A percentile compares a stretch with the other conserved stretches of the same genome.
phyloP scores from a whole-genome alignment of 306 rosid genomes.

The Cicer arietinum region DNA sequence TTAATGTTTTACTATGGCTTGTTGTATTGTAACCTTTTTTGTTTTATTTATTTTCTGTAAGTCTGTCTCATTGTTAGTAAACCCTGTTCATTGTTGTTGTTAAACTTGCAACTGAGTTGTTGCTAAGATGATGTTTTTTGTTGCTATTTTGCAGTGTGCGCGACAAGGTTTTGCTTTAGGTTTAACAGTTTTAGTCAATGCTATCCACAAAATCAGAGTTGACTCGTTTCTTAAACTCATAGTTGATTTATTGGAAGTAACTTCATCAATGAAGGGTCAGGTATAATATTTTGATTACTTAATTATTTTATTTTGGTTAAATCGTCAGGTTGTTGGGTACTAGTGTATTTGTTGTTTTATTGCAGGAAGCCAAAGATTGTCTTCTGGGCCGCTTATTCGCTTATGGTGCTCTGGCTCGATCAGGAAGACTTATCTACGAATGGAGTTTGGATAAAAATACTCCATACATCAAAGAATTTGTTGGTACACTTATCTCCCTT shows the following conservation, averaged over 20 bases:
- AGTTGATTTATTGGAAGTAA: constrained; percentile 75
- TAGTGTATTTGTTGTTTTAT: constrained; percentile 40
- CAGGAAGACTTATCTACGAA: constrained; percentile 74
- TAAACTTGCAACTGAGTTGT: constrained; percentile 14
- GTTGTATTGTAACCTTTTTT: background rate
- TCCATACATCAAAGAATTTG: constrained; percentile 67
- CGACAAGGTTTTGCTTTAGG: constrained; percentile 95
- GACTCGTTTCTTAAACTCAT: constrained; percentile 84
- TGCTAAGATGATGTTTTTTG: constrained; percentile 6
- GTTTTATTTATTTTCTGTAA: background rate
- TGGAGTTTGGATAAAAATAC: constrained; percentile 61
- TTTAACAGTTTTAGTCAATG: constrained; percentile 58
- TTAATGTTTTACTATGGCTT: background rate
- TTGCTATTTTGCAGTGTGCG: constrained; percentile 81
- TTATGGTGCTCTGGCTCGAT: constrained; percentile 86
- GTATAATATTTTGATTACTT: constrained; percentile 49
- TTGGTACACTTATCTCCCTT: constrained; percentile 62
- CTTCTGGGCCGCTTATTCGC: constrained; percentile 91
- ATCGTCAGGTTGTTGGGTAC: constrained; percentile 25
- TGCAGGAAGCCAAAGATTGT: constrained; percentile 91
- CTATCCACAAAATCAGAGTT: constrained; percentile 57
- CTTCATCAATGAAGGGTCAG: constrained; percentile 98
- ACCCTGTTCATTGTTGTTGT: constrained; percentile 1
- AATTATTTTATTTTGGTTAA: constrained; percentile 21
- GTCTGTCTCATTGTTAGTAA: background rate